Percentiles rank a stretch among this genome's conserved stretches.
These are phyloP conservation scores for Neltuma alba DNA, from an alignment of 306 rosid genomes.

Conservation along the genomic window DNA sequence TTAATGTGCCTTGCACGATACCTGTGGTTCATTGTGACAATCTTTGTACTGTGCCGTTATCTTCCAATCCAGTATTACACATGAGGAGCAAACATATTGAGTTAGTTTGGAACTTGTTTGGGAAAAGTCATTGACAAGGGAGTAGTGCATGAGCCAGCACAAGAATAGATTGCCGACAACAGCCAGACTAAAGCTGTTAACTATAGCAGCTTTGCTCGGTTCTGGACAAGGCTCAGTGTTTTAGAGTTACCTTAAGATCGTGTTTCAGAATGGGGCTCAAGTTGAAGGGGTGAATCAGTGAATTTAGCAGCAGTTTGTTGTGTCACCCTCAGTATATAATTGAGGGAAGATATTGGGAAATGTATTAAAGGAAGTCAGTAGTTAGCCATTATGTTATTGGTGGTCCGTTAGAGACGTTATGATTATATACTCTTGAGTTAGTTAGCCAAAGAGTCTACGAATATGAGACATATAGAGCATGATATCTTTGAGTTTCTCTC, in stretches of 20 bases:
- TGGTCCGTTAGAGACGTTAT: not conserved
- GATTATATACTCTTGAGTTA: not conserved
- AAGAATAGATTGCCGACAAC: not conserved
- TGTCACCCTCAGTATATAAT: not conserved
- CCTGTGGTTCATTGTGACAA: not conserved
- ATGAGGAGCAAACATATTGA: not conserved
- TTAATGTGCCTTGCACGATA: not conserved
- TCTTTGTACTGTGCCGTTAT: not conserved
- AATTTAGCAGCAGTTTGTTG: not conserved
- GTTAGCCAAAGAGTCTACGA: not conserved
- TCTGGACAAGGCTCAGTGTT: not conserved
- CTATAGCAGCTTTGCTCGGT: not conserved
- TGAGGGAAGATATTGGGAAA: not conserved
- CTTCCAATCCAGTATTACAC: not conserved
- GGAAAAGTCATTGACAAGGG: not conserved
- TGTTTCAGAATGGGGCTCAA: not conserved
- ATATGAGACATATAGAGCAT: not conserved
- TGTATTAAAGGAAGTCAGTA: not conserved
- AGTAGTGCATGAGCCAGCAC: not conserved
- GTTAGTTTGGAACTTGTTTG: too few relatives aligned
- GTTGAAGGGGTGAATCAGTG: not conserved
- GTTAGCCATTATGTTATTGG: not conserved
- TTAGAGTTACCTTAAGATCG: not conserved
- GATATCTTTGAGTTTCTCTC: not conserved
- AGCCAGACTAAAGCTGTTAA: not conserved